Base-by-base conservation (phyloP, 139 green algal species). In the Haematococcus lacustris region DNA sequence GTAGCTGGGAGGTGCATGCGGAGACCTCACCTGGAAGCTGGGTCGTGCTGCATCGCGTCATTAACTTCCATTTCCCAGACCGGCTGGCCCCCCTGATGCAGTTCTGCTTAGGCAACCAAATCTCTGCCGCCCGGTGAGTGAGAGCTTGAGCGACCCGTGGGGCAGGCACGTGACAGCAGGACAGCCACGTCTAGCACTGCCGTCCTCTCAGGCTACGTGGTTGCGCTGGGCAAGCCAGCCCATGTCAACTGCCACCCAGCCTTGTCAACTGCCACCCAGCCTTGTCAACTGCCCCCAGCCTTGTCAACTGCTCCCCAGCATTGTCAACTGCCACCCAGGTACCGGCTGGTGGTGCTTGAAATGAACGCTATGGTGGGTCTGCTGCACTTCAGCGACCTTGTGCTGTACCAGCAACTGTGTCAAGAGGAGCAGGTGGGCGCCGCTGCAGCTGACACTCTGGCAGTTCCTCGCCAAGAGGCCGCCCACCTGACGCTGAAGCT, bases 311-410 rank as follows among this genome's bases (percentile, higher is more conserved):
- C 47, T 21, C 13, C 13, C 47, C 13, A 57, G 21, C 47, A 57
- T 13, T 21, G 21, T 21, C 13, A 21, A 2, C 30, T 38, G 43
- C 41, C 43, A 32, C 66, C 7, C 32, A 43, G 51, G 51, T 66
- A 57, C 69, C 51, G 69, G 25, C 47, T 74, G 40, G 51, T 74
- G 9, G 30, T 74, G 51, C 23, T 28, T 3, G 69, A 66, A 38
- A 62, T 71, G 39, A 71, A 71, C 6, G 66, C 40, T 28, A 60
- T 74, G 51, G 69, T 66, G 51, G 51, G 47, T 13, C 33, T 63
- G 26, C 33, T 74, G 26, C 51, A 39, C 69, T 17, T 63, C 35
- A 30, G 51, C 26, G 35, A 62, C 39, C 35, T 47, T 51, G 69
- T 63, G 38, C 51, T 74, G 69, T 47, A 51, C 28, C 2, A 59